Conservation (phyloP, 1,284 basidiomycete species). For the Cystobasidium slooffiae region DNA sequence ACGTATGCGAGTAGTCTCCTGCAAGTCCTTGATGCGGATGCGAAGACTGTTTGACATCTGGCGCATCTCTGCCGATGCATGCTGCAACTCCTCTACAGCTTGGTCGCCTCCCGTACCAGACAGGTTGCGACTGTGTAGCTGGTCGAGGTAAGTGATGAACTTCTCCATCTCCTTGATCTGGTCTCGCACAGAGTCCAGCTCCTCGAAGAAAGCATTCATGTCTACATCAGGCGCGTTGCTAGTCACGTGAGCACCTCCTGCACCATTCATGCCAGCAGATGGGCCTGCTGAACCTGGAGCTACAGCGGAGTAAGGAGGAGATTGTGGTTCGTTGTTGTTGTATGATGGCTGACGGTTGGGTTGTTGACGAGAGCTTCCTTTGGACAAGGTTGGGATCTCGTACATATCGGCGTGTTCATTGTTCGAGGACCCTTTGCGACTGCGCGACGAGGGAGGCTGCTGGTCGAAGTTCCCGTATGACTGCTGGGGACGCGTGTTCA, state of each 20-base stretch:
- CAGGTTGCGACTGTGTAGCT: constrained; percentile 48
- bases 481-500: background rate
- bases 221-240: constrained; percentile 35
- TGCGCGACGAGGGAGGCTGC: constrained; percentile 4
- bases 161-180: constrained; percentile 46
- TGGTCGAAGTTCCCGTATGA: constrained; percentile 14
- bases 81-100: constrained; percentile 39
- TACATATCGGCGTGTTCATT: constrained; percentile 3
- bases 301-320: constrained; percentile 13
- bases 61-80: constrained; percentile 41
- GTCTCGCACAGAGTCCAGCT: constrained; percentile 49
- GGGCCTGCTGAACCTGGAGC: constrained; percentile 8
- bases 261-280: background rate
- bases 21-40: constrained; percentile 49
- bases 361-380: background rate
- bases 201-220: constrained; percentile 34
- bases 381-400: constrained; percentile 23
- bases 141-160: constrained; percentile 46
- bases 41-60: constrained; percentile 45
- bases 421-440: constrained; percentile 2
- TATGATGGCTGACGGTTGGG: background rate
- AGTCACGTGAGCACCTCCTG: constrained; percentile 10
- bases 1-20: constrained; percentile 49
- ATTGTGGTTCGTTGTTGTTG: background rate
- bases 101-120: constrained; percentile 47